A percentile compares a stretch with the other conserved stretches of the same genome.
phyloP scores from a whole-genome alignment of 768 basidiomycete species.

The Sarcodon sp. region DNA sequence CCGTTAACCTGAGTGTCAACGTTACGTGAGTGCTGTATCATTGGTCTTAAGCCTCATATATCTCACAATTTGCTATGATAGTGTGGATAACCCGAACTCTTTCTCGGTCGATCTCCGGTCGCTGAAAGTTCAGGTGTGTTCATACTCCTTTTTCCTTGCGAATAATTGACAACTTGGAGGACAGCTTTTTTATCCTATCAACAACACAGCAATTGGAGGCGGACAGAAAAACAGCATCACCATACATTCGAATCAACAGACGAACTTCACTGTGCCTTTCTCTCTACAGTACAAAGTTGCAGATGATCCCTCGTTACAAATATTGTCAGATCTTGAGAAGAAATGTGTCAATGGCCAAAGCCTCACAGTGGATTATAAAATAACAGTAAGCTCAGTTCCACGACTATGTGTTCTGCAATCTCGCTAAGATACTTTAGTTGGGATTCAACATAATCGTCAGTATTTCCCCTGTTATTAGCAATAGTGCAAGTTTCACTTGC shows the following conservation, averaged over 20 bases:
- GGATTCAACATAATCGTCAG: constrained; percentile 44
- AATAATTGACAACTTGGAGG: not conserved
- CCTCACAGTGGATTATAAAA: constrained; percentile 50
- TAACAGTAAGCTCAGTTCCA: constrained; percentile 33
- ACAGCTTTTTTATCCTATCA: constrained; percentile 68
- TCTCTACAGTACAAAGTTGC: constrained; percentile 44
- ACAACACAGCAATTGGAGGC: constrained; percentile 53
- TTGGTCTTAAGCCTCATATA: not conserved
- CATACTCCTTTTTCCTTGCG: not conserved
- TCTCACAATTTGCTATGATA: constrained; percentile 16
- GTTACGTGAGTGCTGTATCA: constrained; percentile 38
- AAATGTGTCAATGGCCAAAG: constrained; percentile 49
- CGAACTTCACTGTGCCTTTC: constrained; percentile 70
- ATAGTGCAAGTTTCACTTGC: constrained; percentile 48
- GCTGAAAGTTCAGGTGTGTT: constrained; percentile 45
- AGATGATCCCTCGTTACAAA: constrained; percentile 33
- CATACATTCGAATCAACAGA: constrained; percentile 35
- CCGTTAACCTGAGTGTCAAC: constrained; percentile 48
- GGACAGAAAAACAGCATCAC: constrained; percentile 34
- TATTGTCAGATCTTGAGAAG: constrained; percentile 47
- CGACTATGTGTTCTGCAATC: constrained; percentile 3
- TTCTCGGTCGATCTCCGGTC: constrained; percentile 55
- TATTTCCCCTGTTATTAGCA: constrained; percentile 53
- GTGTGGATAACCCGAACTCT: constrained; percentile 75
- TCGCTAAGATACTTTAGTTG: constrained; percentile 38